phyloP scores from a whole-genome alignment of 2,329 filamentous ascomycete genomes.

The Xylaria sp. region DNA sequence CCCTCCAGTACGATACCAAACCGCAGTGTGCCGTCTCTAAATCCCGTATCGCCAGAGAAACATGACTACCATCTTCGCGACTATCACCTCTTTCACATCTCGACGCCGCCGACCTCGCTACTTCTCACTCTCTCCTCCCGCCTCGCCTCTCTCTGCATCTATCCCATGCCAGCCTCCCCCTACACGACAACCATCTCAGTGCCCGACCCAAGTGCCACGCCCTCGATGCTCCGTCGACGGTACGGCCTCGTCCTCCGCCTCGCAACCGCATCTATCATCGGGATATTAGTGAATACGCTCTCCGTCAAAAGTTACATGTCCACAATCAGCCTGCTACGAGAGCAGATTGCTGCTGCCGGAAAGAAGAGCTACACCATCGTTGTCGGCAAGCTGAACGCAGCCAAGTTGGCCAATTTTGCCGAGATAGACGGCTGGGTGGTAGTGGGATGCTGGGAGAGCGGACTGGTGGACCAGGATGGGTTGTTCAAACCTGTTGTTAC shows the following conservation, averaged over 20 bases:
- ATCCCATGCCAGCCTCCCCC: slow-evolving; percentile 59
- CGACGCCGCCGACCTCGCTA: slow-evolving; percentile 78
- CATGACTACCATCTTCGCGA: slow-evolving; percentile 58
- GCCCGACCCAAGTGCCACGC: slow-evolving; percentile 49
- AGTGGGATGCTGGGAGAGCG: slow-evolving; percentile 97
- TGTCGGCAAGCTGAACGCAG: slow-evolving; percentile 93
- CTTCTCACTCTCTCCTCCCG: slow-evolving; percentile 87
- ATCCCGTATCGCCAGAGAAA: slow-evolving; percentile 27
- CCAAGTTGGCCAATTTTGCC: slow-evolving; percentile 94
- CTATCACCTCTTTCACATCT: slow-evolving; percentile 84
- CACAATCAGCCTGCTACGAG: slow-evolving; percentile 75
- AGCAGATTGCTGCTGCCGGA: slow-evolving; percentile 75
- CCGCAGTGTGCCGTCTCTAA: slow-evolving; percentile 54
- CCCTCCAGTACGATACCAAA: slow-evolving; percentile 85
- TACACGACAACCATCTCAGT: slow-evolving; percentile 55
- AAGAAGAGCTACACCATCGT: slow-evolving; percentile 98
- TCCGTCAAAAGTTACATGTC: slow-evolving; percentile 88
- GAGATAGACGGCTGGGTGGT: slow-evolving; percentile 97
- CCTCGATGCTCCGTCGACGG: slow-evolving; percentile 73
- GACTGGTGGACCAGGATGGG: slow-evolving; percentile 83
- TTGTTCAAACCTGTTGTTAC: slow-evolving; percentile 92
- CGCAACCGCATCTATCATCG: slow-evolving; percentile 81
- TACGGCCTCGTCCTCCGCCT: slow-evolving; percentile 87
- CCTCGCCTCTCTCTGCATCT: slow-evolving; percentile 78
- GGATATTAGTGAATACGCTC: slow-evolving; percentile 94